phyloP scores from a whole-genome alignment of 345 rosid genomes.

The Eutrema yunnanense region DNA sequence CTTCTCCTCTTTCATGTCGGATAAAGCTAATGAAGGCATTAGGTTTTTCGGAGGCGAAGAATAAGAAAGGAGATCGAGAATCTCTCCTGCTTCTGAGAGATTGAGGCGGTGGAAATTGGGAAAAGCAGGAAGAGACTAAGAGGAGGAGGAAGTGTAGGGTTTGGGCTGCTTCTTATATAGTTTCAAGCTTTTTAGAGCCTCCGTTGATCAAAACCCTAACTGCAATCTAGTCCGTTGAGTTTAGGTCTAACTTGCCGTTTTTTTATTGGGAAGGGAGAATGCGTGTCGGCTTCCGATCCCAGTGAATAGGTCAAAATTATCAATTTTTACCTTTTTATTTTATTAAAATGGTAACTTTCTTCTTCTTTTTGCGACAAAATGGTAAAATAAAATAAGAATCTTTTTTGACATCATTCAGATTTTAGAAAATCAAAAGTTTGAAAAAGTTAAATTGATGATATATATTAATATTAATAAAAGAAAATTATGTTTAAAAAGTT shows the following conservation, averaged over 20 bases:
- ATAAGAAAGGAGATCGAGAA: background rate
- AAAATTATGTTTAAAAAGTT: too few relatives aligned
- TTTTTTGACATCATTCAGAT: too few relatives aligned
- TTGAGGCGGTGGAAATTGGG: slow-evolving; percentile 1
- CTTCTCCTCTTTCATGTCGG: slow-evolving; percentile 43
- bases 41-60: background rate
- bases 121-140: slow-evolving; percentile 15
- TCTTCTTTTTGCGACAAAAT: background rate
- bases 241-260: slow-evolving; percentile 9
- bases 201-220: slow-evolving; percentile 16
- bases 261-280: background rate
- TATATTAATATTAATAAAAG: background rate
- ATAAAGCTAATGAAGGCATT: slow-evolving; percentile 57
- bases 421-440: background rate
- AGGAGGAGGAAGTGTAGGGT: slow-evolving; percentile 10
- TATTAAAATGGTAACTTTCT: background rate
- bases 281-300: background rate
- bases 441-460: background rate
- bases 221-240: slow-evolving; percentile 13
- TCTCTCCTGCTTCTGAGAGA: slow-evolving; percentile 12
- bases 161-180: slow-evolving; percentile 1
- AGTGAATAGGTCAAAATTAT: background rate
- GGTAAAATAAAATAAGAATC: background rate
- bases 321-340: background rate
- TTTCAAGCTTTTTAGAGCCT: background rate